Percentiles rank a stretch among this genome's conserved stretches.
phyloP scores from a whole-genome alignment of 352 stramenopile genomes.

The Pythium dissimile region DNA sequence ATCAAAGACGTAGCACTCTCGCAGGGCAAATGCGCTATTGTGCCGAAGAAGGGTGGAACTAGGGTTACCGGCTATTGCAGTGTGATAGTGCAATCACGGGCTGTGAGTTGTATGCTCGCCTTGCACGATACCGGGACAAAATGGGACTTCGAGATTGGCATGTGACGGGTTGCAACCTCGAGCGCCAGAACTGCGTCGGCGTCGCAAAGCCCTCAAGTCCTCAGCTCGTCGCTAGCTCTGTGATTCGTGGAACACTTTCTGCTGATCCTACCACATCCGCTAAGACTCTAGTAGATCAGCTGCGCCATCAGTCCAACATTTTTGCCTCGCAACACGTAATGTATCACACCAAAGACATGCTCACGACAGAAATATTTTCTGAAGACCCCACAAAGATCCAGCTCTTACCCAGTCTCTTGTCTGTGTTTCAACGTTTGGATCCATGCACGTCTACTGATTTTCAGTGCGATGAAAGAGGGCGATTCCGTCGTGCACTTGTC shows the following conservation, averaged over 20 bases:
- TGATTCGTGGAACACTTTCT: background rate
- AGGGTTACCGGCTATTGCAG: no score
- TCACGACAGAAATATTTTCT: background rate
- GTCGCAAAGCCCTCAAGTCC: background rate
- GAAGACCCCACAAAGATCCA: background rate
- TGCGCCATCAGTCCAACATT: background rate
- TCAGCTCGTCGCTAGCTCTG: background rate
- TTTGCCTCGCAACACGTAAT: background rate
- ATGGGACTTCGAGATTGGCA: background rate
- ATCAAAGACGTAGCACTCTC: no score
- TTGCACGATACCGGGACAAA: no score
- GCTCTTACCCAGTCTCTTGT: background rate
- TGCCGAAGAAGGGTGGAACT: no score
- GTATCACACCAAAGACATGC: background rate
- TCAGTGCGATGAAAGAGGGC: background rate
- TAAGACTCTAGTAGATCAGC: background rate
- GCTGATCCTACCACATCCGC: background rate
- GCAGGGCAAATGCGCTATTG: no score
- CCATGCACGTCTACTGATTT: background rate
- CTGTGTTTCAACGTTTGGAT: background rate
- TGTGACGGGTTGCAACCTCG: background rate
- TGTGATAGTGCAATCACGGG: no score
- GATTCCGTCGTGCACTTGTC: conserved; percentile 11
- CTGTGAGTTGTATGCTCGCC: no score
- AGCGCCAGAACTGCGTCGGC: background rate